Percentiles rank a stretch among this genome's conserved stretches.
phyloP scores from a whole-genome alignment of 441 rosid genomes.

The Populus hybrid region DNA sequence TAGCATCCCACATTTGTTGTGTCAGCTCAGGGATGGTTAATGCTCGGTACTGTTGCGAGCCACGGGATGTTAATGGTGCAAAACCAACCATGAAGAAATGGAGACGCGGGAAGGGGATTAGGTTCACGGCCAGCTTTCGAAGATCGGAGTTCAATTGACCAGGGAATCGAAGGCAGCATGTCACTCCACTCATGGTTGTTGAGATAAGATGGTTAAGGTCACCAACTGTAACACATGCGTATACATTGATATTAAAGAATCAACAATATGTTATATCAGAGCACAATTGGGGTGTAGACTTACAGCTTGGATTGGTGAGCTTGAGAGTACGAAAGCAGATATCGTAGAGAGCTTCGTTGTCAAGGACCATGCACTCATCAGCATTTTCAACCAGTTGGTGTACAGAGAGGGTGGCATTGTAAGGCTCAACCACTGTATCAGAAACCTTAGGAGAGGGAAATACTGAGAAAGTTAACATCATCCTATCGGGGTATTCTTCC shows the following conservation, averaged over 20 bases:
- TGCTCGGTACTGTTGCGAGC: conserved; percentile 48
- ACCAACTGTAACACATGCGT: conserved; percentile 27
- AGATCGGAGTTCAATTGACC: conserved; percentile 53
- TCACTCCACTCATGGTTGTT: conserved; percentile 53
- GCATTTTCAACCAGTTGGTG: too few relatives aligned
- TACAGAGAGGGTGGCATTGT: too few relatives aligned
- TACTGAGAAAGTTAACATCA: conserved; percentile 45
- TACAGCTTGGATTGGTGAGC: conserved; percentile 50
- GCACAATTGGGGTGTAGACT: not conserved
- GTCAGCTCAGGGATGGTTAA: conserved; percentile 50
- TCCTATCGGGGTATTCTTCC: conserved; percentile 48
- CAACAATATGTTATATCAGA: not conserved
- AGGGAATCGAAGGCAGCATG: conserved; percentile 53
- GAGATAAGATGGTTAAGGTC: conserved; percentile 53
- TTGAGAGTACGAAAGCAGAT: conserved; percentile 51
- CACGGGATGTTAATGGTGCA: conserved; percentile 44
- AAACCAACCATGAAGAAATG: conserved; percentile 58
- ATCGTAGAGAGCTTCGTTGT: conserved; percentile 30
- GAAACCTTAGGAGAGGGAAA: too few relatives aligned
- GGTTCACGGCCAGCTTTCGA: conserved; percentile 45
- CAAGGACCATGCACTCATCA: too few relatives aligned
- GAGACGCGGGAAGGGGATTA: conserved; percentile 51
- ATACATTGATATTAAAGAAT: not conserved
- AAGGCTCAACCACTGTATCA: too few relatives aligned
- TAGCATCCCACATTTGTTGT: conserved; percentile 54